Evolutionary conservation across 352 stramenopile species (phyloP).

Genomic region (Vaucheria bursata): DNA sequence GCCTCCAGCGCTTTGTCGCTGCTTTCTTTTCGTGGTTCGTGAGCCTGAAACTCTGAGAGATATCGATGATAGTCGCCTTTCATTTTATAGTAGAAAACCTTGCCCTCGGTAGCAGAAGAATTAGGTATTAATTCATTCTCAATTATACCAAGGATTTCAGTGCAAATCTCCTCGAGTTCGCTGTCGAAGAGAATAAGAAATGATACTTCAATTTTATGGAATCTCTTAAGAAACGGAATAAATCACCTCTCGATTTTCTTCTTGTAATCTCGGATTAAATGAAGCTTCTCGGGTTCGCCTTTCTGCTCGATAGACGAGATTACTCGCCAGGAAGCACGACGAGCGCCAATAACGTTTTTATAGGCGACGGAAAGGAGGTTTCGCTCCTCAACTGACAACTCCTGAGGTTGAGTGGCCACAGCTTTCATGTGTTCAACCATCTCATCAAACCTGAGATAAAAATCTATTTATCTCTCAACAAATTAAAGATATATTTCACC

Average conservation of each 20-base stretch:
- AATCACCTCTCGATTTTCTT: constrained; percentile 77
- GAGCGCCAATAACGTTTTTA: constrained; percentile 97
- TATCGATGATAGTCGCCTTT: constrained; percentile 99
- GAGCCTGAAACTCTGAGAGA: constrained; percentile 94
- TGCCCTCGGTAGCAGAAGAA: constrained; percentile 89
- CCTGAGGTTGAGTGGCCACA: constrained; percentile 87
- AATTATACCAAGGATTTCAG: constrained; percentile 94
- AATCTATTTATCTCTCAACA: no score
- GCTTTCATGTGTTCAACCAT: constrained; percentile 96
- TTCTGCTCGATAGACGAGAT: constrained; percentile 98
- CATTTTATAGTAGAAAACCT: constrained; percentile 99
- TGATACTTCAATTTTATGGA: constrained; percentile 52
- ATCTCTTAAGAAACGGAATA: no score
- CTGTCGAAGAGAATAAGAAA: constrained; percentile 46
- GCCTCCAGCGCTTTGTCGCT: constrained; percentile 69
- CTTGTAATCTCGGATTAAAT: constrained; percentile 88
- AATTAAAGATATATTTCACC: no score
- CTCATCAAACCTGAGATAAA: constrained; percentile 73
- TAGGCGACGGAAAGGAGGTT: constrained; percentile 87
- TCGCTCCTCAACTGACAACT: constrained; percentile 96
- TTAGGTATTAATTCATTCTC: constrained; percentile 95
- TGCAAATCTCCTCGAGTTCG: constrained; percentile 92
- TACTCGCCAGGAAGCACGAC: constrained; percentile 94
- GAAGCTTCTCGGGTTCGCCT: constrained; percentile 80
- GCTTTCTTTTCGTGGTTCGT: constrained; percentile 84